Conservation (phyloP, 176 grass and related monocot species). For the Typha latifolia region DNA sequence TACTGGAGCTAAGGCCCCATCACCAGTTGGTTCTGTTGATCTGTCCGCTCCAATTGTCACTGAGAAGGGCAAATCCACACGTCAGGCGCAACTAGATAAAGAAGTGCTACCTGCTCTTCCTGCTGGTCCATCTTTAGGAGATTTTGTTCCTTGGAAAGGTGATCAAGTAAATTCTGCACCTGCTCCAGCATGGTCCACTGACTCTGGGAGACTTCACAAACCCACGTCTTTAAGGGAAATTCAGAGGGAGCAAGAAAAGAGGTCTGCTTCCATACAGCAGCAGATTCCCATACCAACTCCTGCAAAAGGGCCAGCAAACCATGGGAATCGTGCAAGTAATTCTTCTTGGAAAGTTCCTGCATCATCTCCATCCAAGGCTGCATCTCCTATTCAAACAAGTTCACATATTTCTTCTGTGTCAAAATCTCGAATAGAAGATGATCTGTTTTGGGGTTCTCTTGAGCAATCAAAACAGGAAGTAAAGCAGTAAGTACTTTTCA, state of each 20-base stretch:
- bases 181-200: conserved; percentile 76
- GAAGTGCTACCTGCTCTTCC: conserved; percentile 55
- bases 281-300: conserved; percentile 32
- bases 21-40: conserved; percentile 41
- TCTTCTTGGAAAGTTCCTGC: conserved; percentile 61
- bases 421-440: conserved; percentile 76
- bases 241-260: conserved; percentile 80
- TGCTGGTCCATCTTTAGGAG: conserved; percentile 69
- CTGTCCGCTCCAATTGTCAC: conserved; percentile 19
- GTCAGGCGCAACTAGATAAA: conserved; percentile 38
- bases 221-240: conserved; percentile 78
- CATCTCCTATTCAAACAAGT: conserved; percentile 42
- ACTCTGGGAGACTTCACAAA: conserved; percentile 60
- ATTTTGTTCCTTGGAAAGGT: conserved; percentile 91
- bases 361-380: conserved; percentile 66
- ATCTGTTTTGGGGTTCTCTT: conserved; percentile 90
- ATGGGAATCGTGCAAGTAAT: conserved; percentile 36
- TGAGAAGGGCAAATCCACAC: conserved; percentile 48
- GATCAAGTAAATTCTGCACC: conserved; percentile 46
- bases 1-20: conserved; percentile 40
- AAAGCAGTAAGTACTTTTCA: conserved; percentile 51
- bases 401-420: conserved; percentile 40
- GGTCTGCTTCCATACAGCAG: conserved; percentile 36
- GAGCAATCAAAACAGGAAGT: conserved; percentile 79
- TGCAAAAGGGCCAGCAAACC: conserved; percentile 34